Evolutionary conservation across 192 early-diverging fungal genomes (phyloP), one percentile per base, ranked within the genome.

Genomic region (Irineochytrium annulatum): DNA sequence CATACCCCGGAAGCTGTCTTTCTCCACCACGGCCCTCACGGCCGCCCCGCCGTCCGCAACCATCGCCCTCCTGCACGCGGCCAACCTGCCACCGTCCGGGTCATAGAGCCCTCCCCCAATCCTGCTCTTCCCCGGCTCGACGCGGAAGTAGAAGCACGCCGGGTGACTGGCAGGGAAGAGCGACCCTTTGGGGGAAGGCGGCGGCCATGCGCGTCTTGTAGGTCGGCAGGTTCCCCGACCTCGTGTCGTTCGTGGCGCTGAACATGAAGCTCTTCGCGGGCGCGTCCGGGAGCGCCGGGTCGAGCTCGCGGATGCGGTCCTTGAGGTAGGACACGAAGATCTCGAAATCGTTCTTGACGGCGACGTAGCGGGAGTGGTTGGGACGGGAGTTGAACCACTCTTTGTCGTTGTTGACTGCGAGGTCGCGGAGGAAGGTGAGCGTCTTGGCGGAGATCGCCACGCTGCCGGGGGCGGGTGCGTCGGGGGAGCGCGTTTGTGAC

Each of bases 141-240:
- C 54, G 2, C 67, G 67, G 34, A 85, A 52, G 51, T 79, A 83
- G 39, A 83, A 85, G 20, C 73, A 73, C 24, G 80, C 79, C 5
- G 46, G 46, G 24, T 49, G 46, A 17, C 5, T 24, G 11, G 22
- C 11, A 24, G 46, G 8, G n/a, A n/a, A n/a, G 13, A 70, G n/a
- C n/a, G n/a, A n/a, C 68, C 2, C 68, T 61, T 59, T 81, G 81
- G 0, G 75, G 72, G 34, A 77, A 81, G n/a, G 65, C 60, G 20
- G 72, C 77, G 1, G 73, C 43, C 2, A 82, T 31, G 27, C 71
- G 59, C 1, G 59, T 63, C 62, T 86, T 86, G 59, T 86, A 86
- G 0, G 84, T 82, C 13, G 62, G 57, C 52, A 68, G 69, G n/a
- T 78, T 80, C 14, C 75, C 76, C 59, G 84, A 86, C 3, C 84